Base-by-base conservation (phyloP, 768 basidiomycete genomes). In the Collybia sp. region DNA sequence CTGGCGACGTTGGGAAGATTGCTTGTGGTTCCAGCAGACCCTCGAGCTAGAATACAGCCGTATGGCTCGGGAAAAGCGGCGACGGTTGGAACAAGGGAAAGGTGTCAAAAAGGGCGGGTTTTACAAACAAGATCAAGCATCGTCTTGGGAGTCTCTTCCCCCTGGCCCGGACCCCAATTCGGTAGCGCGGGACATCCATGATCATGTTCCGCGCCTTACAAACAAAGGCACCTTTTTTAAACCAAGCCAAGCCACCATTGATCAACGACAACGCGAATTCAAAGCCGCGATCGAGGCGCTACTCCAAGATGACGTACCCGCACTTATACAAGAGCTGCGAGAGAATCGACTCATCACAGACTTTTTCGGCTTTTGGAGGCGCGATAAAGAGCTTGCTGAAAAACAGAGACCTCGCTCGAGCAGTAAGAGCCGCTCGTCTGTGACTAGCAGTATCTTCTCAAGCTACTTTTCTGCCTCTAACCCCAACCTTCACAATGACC, bases 101-200 rank as follows among this genome's bases (percentile, higher is more conserved):
- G 86, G 87, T 12, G 74, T 88, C 46, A 85, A 85, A 69, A 83
- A 82, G 45, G 79, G 84, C 13, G 72, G 87, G 2, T 77, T 88
- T 48, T 75, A 85, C 48, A 78, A 81, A 48, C 75, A 80, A 30
- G 83, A 88, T 57, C 70, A 73, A 46, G 89, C 89, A 1, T 82
- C 89, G 1, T 91, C 89, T 12, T 92, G 85, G 71, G 89, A 91
- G 43, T 90, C 88, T 1, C 73, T 92, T 15, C 89, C 89, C 11
- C 84, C 85, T 6, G 89, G 88, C 6, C 88, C 88, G n/a, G 75
- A 88, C 54, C 86, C 87, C 5, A 77, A 76, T 40, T 81, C 82
- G 12, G 76, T 91, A 36, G 80, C 81, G n/a, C 75, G 70, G 42
- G 77, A 86, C 48, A 73, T 90, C 35, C 86, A 89, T 55, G 53